These are phyloP conservation scores for Ustilago nuda DNA, from an alignment of 1,284 basidiomycete genomes.

Conservation along the genomic window DNA sequence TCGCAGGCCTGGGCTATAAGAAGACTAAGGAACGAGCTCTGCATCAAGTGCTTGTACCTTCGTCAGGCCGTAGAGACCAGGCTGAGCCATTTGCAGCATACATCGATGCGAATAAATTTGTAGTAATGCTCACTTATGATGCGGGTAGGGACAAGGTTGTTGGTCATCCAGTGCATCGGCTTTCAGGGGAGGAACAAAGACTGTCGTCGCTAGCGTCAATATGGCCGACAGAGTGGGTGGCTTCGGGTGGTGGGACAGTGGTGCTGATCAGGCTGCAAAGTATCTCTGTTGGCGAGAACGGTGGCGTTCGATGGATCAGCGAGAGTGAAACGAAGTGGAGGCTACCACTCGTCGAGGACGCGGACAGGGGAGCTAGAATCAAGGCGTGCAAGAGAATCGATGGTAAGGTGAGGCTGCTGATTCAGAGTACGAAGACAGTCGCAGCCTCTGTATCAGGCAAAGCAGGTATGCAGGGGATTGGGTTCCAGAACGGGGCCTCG, in stretches of 20 bases:
- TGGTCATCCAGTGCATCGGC: conserved; percentile 32
- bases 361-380: conserved; percentile 9
- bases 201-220: conserved; percentile 38
- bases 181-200: conserved; percentile 6
- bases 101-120: conserved; percentile 38
- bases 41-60: conserved; percentile 35
- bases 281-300: conserved; percentile 7
- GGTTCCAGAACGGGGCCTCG: conserved; percentile 10
- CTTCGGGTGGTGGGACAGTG: conserved; percentile 4
- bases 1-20: conserved; percentile 38
- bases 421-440: conserved; percentile 17
- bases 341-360: background rate
- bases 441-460: background rate
- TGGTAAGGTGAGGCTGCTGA: conserved; percentile 14
- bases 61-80: background rate
- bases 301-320: conserved; percentile 16
- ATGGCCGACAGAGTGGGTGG: conserved; percentile 33
- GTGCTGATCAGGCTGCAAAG: conserved; percentile 17
- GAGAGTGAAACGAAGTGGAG: conserved; percentile 4
- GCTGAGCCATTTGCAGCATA: conserved; percentile 48
- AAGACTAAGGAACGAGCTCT: conserved; percentile 47
- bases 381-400: conserved; percentile 17
- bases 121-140: conserved; percentile 33
- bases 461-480: conserved; percentile 29
- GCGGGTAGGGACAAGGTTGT: conserved; percentile 14